These are phyloP conservation scores for Hawksworthiomyces lignivorus DNA, from an alignment of 2,329 filamentous ascomycete species.

Conservation along the genomic window DNA sequence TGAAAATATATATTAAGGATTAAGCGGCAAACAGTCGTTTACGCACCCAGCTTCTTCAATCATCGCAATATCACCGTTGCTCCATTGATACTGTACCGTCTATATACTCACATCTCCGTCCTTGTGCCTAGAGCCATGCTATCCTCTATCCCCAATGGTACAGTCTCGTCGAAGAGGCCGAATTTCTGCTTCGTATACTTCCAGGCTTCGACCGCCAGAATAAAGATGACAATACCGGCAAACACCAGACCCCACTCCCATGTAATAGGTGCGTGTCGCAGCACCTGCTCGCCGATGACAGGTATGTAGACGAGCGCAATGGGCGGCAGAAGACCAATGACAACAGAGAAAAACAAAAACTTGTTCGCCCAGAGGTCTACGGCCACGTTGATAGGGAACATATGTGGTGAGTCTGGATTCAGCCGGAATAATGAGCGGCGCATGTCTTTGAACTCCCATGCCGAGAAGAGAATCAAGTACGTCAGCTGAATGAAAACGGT, in stretches of 20 bases:
- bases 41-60: too few species aligned
- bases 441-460: constrained; percentile 72
- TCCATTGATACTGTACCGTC: too few species aligned
- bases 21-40: too few species aligned
- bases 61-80: too few species aligned
- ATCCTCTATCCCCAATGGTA: too few species aligned
- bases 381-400: constrained; percentile 41
- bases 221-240: constrained; percentile 55
- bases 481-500: constrained; percentile 67
- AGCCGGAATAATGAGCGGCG: constrained; percentile 65
- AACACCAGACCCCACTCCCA: constrained; percentile 72
- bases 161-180: constrained; percentile 40
- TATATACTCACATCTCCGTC: too few species aligned
- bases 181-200: constrained; percentile 58
- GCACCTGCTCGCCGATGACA: constrained; percentile 59
- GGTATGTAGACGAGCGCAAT: constrained; percentile 68
- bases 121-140: too few species aligned
- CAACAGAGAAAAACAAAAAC: constrained; percentile 62
- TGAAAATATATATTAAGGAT: too few species aligned
- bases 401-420: constrained; percentile 42
- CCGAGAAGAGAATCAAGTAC: constrained; percentile 65
- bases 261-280: constrained; percentile 62
- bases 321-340: constrained; percentile 52
- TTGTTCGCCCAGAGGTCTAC: constrained; percentile 61
- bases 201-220: constrained; percentile 63